Evolutionary conservation across 2,329 filamentous ascomycete genomes (phyloP).

Genomic region (Fusarium sp.): DNA sequence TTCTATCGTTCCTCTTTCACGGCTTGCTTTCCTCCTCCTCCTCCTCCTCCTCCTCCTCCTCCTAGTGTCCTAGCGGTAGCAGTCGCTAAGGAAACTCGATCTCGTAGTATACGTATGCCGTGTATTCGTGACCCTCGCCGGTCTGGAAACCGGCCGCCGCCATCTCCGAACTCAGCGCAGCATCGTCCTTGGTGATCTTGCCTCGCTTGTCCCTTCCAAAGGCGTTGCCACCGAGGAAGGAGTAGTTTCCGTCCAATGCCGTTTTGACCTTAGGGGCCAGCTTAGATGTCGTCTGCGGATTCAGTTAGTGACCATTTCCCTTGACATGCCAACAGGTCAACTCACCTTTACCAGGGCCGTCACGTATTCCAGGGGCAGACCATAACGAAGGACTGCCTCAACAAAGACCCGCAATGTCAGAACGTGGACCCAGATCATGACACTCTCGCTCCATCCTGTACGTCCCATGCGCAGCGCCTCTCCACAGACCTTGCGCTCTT

Average conservation of each 20-base stretch:
- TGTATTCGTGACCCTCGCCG: constrained; percentile 87
- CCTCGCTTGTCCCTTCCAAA: constrained; percentile 96
- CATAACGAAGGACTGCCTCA: constrained; percentile 97
- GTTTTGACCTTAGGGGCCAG: constrained; percentile 82
- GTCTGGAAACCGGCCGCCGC: constrained; percentile 79
- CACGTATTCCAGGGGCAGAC: constrained; percentile 90
- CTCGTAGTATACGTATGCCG: constrained; percentile 97
- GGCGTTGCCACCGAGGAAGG: constrained; percentile 94
- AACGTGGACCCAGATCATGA: constrained; percentile 97
- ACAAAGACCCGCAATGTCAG: constrained; percentile 94
- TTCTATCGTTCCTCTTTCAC: constrained; percentile 29
- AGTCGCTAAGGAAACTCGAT: constrained; percentile 77
- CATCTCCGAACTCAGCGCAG: constrained; percentile 84
- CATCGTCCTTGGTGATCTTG: constrained; percentile 90
- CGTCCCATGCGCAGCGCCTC: constrained; percentile 89
- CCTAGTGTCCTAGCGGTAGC: background rate
- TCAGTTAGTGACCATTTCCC: constrained; percentile 31
- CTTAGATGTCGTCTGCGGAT: constrained; percentile 82
- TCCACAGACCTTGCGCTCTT: constrained; percentile 93
- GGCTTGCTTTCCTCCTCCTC: constrained; percentile 5
- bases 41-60: background rate
- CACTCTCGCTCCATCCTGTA: constrained; percentile 95
- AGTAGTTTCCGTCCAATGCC: constrained; percentile 87
- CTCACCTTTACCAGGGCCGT: constrained; percentile 87
- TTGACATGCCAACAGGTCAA: constrained; percentile 8